Conservation (phyloP, 257 asterid species). For the Ilex aquifolium region DNA sequence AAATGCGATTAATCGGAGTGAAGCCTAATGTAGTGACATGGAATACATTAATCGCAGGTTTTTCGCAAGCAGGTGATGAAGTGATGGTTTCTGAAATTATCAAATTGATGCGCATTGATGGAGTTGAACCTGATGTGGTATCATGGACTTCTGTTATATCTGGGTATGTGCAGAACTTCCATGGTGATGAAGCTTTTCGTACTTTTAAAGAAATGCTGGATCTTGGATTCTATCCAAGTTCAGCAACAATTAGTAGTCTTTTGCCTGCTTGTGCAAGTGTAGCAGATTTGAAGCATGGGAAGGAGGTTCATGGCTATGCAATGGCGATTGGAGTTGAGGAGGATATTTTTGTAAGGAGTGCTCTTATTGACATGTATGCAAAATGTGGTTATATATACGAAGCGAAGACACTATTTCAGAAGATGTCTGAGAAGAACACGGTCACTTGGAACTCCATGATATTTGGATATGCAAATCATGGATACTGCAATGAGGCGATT, state of each 20-base stretch:
- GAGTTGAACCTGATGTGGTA: conserved; percentile 57
- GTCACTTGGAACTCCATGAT: conserved; percentile 80
- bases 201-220: conserved; percentile 42
- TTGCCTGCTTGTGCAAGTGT: conserved; percentile 57
- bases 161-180: conserved; percentile 58
- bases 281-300: conserved; percentile 51
- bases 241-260: conserved; percentile 54
- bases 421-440: conserved; percentile 33
- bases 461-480: conserved; percentile 70
- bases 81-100: conserved; percentile 32
- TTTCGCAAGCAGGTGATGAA: conserved; percentile 48
- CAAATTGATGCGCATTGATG: conserved; percentile 26
- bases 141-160: conserved; percentile 73
- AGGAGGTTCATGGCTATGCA: conserved; percentile 61
- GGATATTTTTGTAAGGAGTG: conserved; percentile 51
- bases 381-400: conserved; percentile 56
- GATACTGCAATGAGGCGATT: conserved; percentile 44
- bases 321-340: conserved; percentile 36
- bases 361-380: conserved; percentile 68
- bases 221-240: conserved; percentile 36
- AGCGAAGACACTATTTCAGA: conserved; percentile 38
- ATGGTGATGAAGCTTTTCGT: conserved; percentile 32
- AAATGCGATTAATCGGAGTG: conserved; percentile 35
- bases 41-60: conserved; percentile 65
- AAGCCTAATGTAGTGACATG: conserved; percentile 55